phyloP scores from a whole-genome alignment of 768 basidiomycete genomes.

The Tylopilus intermedius region DNA sequence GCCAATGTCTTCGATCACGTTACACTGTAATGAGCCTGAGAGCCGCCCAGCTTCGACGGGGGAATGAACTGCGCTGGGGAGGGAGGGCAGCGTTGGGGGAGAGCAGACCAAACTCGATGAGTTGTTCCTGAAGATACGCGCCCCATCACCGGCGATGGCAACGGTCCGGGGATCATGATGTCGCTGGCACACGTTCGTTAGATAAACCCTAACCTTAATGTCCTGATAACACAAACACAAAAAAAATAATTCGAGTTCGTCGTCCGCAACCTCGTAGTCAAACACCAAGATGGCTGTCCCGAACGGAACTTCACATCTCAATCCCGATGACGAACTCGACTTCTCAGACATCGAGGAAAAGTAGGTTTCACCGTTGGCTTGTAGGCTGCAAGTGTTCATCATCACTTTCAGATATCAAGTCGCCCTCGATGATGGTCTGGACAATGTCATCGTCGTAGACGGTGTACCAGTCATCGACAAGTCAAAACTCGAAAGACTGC shows the following conservation, averaged over 20 bases:
- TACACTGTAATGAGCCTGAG: not conserved
- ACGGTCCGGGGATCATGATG: not conserved
- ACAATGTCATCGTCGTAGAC: conserved; percentile 89
- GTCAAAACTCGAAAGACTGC: conserved; percentile 74
- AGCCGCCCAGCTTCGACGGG: not conserved
- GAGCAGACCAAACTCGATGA: conserved; percentile 8
- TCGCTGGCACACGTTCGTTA: not conserved
- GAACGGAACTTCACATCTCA: conserved; percentile 27
- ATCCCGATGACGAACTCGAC: conserved; percentile 67
- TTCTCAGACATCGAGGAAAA: conserved; percentile 86
- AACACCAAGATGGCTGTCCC: conserved; percentile 43
- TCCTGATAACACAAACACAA: not conserved
- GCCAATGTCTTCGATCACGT: not conserved
- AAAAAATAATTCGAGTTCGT: not conserved
- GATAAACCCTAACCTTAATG: not conserved
- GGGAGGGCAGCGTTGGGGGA: not conserved
- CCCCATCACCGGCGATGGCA: not conserved
- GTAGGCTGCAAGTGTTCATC: conserved; percentile 4
- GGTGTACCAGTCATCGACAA: conserved; percentile 88
- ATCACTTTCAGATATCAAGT: conserved; percentile 68
- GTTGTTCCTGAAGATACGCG: not conserved
- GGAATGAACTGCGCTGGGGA: not conserved
- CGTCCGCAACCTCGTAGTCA: not conserved
- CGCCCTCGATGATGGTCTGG: conserved; percentile 78
- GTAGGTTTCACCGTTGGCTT: conserved; percentile 37